Conservation (phyloP, 768 basidiomycete species). For the Trametes coccinea region DNA sequence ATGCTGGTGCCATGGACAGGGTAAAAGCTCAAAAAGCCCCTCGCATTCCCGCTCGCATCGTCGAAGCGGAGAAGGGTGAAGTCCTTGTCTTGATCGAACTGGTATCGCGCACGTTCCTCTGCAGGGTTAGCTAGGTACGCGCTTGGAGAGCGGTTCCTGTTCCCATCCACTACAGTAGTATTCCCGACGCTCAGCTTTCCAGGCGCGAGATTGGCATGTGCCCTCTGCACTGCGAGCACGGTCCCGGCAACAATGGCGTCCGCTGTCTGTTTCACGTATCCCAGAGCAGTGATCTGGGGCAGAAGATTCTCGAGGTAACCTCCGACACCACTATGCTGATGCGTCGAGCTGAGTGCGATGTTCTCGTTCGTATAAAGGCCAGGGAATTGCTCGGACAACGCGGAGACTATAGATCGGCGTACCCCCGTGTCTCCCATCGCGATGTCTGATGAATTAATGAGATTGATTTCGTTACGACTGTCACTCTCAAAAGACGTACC, state of each 20-base stretch:
- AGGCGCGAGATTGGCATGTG: constrained; percentile 59
- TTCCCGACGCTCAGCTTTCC: constrained; percentile 68
- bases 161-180: constrained; percentile 65
- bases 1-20: constrained; percentile 79
- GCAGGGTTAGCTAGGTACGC: constrained; percentile 78
- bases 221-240: constrained; percentile 65
- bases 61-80: constrained; percentile 69
- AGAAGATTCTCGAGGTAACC: constrained; percentile 79
- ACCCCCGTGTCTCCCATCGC: constrained; percentile 81
- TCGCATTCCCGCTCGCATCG: constrained; percentile 53
- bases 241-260: constrained; percentile 72
- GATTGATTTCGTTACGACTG: neutral
- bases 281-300: constrained; percentile 72
- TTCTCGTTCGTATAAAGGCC: constrained; percentile 70
- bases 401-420: constrained; percentile 63
- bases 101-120: constrained; percentile 64
- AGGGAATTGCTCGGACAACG: constrained; percentile 56
- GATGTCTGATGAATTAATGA: constrained; percentile 49
- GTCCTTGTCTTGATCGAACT: constrained; percentile 74
- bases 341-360: constrained; percentile 74
- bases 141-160: constrained; percentile 73
- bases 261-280: constrained; percentile 71
- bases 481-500: constrained; percentile 38
- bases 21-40: constrained; percentile 74
- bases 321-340: constrained; percentile 76